A percentile compares a stretch with the other conserved stretches of the same genome.
Evolutionary conservation across 2,329 filamentous ascomycete species (phyloP).

Genomic region (Aureobasidium pullulans): DNA sequence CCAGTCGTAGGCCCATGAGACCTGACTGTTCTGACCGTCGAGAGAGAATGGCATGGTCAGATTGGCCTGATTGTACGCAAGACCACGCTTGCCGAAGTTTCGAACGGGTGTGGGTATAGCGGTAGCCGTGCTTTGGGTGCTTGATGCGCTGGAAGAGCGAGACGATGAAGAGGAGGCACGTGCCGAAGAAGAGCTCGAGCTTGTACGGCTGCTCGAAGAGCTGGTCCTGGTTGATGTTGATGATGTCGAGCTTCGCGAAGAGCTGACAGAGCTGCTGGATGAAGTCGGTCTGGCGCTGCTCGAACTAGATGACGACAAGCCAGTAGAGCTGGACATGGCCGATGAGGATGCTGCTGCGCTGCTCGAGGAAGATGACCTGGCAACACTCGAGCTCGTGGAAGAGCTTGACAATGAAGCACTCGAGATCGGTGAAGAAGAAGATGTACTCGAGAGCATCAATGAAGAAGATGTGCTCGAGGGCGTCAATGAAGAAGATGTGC

Average conservation of each 20-base stretch:
- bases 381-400: background rate
- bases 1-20: constrained; percentile 25
- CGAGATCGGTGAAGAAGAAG: no score
- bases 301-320: background rate
- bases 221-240: background rate
- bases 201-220: background rate
- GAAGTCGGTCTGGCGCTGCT: background rate
- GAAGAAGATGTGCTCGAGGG: no score
- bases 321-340: background rate
- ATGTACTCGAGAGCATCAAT: no score
- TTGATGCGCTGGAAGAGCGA: background rate
- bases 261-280: background rate
- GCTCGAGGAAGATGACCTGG: background rate
- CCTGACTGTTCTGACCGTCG: constrained; percentile 19
- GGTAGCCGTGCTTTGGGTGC: background rate
- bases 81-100: constrained; percentile 50
- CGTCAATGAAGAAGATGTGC: no score
- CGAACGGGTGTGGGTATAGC: constrained; percentile 14
- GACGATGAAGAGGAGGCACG: background rate
- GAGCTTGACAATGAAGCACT: no score
- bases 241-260: background rate
- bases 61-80: constrained; percentile 54
- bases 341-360: background rate
- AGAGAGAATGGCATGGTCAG: constrained; percentile 44
- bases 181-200: background rate